Base-by-base conservation (phyloP, 2,329 filamentous ascomycete species). In the Pseudogymnoascus sp. region DNA sequence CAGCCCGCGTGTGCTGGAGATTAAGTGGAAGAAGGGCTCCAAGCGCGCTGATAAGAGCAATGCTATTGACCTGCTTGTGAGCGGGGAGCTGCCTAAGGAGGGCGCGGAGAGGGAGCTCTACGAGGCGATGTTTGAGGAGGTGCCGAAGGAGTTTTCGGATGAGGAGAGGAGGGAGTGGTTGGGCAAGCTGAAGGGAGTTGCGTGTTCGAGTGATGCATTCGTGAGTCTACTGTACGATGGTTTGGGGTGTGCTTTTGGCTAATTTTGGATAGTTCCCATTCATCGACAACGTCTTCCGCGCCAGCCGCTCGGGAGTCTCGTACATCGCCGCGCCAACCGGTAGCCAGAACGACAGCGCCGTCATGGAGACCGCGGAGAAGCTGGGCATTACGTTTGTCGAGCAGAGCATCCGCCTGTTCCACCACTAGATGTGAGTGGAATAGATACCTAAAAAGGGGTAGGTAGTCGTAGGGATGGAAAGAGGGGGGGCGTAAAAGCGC, bases 11-110 rank as follows among this genome's bases (percentile, higher is more conserved):
- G 90, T 95, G 11, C 83, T 98, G 61, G 83, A 81, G 74, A 89
- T 99, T 76, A 90, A 93, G 81, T 99, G 92, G 91, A 97, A 96
- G 85, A 93, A 95, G 81, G 93, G 95, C 72, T 92, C 90, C 74
- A 98, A 98, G 87, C 87, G 95, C 65, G 85, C 95, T 57, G 93
- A 97, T 77, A 99, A 98, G 86, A 96, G 90, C 81, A 99, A 99
- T 76, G 93, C 93, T 69, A 97, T 98, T 73, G 95, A 98, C 75
- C 83, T 98, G 74, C 86, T 98, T 68, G 95, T 95, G 76, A 95
- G 90, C 67, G 93, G 93, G 62, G 85, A 96, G 77, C 85, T 97
- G 25, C 93, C 93, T 63, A 89, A 89, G 77, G 85, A 84, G 19
- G 93, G 92, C 2, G 82, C 90, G 39, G 95, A 99, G 83, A 88